phyloP scores from a whole-genome alignment of 140 eudicot species.

The Oenanthe javanica region DNA sequence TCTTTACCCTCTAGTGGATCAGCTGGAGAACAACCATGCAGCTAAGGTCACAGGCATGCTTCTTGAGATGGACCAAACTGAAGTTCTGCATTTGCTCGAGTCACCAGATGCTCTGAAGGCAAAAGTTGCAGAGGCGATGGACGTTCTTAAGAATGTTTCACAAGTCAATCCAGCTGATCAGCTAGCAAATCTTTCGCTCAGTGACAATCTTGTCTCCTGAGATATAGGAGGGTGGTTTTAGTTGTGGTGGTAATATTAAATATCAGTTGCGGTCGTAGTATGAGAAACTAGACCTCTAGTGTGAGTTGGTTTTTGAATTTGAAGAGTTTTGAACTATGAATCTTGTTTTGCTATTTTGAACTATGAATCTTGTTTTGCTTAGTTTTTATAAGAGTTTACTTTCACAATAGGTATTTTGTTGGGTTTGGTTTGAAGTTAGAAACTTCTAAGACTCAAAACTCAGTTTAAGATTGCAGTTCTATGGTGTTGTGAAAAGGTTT shows the following conservation, averaged over 20 bases:
- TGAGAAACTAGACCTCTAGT: neutral
- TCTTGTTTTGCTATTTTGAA: neutral
- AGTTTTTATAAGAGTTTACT: too few relatives aligned
- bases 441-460: too few relatives aligned
- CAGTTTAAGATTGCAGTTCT: too few relatives aligned
- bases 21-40: constrained; percentile 73
- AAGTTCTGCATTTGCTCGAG: constrained; percentile 72
- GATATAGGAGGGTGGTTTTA: neutral
- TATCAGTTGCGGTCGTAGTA: neutral
- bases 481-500: too few relatives aligned
- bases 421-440: too few relatives aligned
- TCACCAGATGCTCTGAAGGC: constrained; percentile 77
- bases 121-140: constrained; percentile 84
- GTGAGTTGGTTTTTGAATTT: neutral
- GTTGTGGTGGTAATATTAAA: neutral
- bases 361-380: neutral
- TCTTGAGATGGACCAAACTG: constrained; percentile 89
- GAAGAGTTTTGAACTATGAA: neutral
- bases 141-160: constrained; percentile 58
- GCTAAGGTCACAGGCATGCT: constrained; percentile 93
- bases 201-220: constrained; percentile 63
- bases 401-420: too few relatives aligned
- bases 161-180: constrained; percentile 54
- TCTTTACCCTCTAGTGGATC: constrained; percentile 73
- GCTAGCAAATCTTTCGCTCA: constrained; percentile 56